These are phyloP conservation scores for Ilyonectria robusta DNA, from an alignment of 2,329 filamentous ascomycete genomes.

Conservation along the genomic window DNA sequence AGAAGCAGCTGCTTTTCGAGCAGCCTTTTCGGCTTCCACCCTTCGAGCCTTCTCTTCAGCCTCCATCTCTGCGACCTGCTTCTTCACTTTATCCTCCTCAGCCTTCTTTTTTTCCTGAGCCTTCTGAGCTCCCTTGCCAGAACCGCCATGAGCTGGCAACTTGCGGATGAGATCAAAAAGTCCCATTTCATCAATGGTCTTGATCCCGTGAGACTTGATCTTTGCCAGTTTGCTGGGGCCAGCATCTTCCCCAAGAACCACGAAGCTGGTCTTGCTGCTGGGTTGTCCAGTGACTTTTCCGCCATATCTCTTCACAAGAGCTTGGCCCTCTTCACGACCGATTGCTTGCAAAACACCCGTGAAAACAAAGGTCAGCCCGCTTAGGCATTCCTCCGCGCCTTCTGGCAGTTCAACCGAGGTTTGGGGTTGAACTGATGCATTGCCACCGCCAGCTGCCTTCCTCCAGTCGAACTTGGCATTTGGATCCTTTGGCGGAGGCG, in stretches of 20 bases:
- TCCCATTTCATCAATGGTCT: conserved; percentile 94
- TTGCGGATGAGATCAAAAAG: conserved; percentile 87
- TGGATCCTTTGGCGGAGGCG: conserved; percentile 81
- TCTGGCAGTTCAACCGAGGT: conserved; percentile 81
- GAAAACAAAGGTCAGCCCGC: conserved; percentile 93
- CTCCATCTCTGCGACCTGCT: conserved; percentile 89
- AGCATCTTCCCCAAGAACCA: conserved; percentile 91
- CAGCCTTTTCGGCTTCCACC: conserved; percentile 65
- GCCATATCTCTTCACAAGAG: conserved; percentile 91
- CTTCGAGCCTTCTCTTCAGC: conserved; percentile 77
- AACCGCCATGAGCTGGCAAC: conserved; percentile 88
- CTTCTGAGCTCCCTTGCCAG: conserved; percentile 89
- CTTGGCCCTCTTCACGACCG: conserved; percentile 86
- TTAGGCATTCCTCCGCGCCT: conserved; percentile 90
- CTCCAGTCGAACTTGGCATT: conserved; percentile 86
- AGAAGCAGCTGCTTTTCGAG: conserved; percentile 56
- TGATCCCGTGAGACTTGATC: conserved; percentile 84
- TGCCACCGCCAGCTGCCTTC: conserved; percentile 72
- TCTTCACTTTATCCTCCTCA: conserved; percentile 85
- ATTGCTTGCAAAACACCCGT: conserved; percentile 88
- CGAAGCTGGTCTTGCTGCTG: conserved; percentile 93
- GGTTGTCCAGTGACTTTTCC: conserved; percentile 90
- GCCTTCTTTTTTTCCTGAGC: conserved; percentile 86
- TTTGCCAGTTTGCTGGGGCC: conserved; percentile 94
- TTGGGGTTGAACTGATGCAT: conserved; percentile 72